Base-by-base conservation (phyloP, 768 basidiomycete species). In the Phaffia tasmanica region DNA sequence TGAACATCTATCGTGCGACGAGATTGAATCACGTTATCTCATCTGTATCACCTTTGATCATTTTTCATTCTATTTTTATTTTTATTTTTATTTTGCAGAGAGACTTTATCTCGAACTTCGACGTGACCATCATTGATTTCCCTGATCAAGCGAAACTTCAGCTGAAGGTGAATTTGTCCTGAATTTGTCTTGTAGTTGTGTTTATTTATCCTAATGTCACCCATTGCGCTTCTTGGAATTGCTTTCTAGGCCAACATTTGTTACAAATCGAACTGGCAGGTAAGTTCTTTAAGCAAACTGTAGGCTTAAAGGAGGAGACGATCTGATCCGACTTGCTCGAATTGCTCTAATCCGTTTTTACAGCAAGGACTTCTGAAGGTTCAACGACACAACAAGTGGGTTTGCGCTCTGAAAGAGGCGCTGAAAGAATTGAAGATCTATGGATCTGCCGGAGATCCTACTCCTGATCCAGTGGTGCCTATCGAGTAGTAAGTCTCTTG, bases 301-400 rank as follows among this genome's bases (percentile, higher is more conserved):
- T 50, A 50, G 15, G n/a, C n/a, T 50, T 50, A 15, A 15, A 15
- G 15, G 49, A 50, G 15, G 15, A 50, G n/a, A 15, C 49, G 15
- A n/a, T 15, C 53, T n/a, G n/a, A 16, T n/a, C 53, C 16, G 53
- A 42, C 35, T 42, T 5, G 35, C 35, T 42, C 35, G 35, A 42
- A 42, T 42, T 5, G 4, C 11, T 42, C 35, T 1, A 77, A 88
- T 42, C 11, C 35, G 35, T 42, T 11, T 42, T 42, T 11, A 42
- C 35, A 42, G 35, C 11, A 87, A 84, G 80, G 79, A 27, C 49
- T 54, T 57, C 58, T 76, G 51, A 74, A 75, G 84, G 85, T 85
- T 1, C 84, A 85, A 76, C 82, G 89, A 63, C 82, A 88, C 47
- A 92, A 92, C 79, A 93, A 89, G 77, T 93, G 89, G 89, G 82